Evolutionary conservation across 1,139 yeast genomes (phyloP).

Genomic region (Hyphopichia pseudoburtonii): DNA sequence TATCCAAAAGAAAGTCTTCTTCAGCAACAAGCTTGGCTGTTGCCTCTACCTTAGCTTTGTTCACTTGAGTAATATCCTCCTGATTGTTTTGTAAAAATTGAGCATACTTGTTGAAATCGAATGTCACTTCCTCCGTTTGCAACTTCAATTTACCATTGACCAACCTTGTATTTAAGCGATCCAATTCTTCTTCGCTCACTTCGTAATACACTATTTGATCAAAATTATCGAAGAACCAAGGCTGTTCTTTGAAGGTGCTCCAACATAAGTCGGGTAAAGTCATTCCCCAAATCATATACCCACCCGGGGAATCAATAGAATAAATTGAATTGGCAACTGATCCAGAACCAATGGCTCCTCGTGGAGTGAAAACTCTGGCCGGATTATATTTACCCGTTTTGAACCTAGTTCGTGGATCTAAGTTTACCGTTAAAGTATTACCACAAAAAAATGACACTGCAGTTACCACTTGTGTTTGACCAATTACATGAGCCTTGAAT

Average conservation of each 20-base stretch:
- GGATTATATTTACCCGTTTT: conserved; percentile 36
- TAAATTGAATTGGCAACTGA: conserved; percentile 35
- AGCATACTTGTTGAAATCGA: conserved; percentile 28
- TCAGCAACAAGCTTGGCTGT: conserved; percentile 18
- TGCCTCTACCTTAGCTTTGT: conserved; percentile 17
- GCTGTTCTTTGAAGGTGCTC: conserved; percentile 31
- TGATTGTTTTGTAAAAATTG: conserved; percentile 22
- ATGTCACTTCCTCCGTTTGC: conserved; percentile 22
- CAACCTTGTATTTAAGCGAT: conserved; percentile 21
- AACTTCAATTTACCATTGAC: conserved; percentile 25
- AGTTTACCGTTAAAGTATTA: conserved; percentile 29
- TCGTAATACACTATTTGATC: conserved; percentile 38
- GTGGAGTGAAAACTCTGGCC: conserved; percentile 37
- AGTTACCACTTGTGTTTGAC: conserved; percentile 29
- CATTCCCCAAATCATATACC: conserved; percentile 41
- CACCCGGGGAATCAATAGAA: conserved; percentile 40
- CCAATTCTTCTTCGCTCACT: conserved; percentile 27
- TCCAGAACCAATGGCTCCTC: conserved; percentile 34
- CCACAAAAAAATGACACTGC: conserved; percentile 40
- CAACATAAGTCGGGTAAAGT: conserved; percentile 35
- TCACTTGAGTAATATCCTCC: conserved; percentile 19
- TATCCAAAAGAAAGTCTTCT: conserved; percentile 19
- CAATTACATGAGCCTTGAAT: conserved; percentile 27
- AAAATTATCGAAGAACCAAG: conserved; percentile 35
- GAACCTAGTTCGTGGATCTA: conserved; percentile 34